Evolutionary conservation across 1,284 basidiomycete species (phyloP).

Genomic region (Puccinia polysora): DNA sequence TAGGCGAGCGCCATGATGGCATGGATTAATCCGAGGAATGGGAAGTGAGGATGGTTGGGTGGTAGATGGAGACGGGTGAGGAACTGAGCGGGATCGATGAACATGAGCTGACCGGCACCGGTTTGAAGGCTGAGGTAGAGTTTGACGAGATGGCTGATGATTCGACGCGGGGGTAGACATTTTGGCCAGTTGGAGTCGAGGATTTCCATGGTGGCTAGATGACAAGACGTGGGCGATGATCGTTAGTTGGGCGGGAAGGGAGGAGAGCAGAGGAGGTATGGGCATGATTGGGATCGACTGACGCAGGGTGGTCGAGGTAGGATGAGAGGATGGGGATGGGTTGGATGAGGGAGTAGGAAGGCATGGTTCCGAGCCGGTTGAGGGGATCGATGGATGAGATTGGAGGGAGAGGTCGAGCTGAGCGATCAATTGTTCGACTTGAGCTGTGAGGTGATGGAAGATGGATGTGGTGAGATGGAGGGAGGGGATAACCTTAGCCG

Average conservation of each 20-base stretch:
- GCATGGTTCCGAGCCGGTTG: background rate
- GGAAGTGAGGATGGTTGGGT: constrained; percentile 24
- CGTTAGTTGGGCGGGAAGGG: background rate
- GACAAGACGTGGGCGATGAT: too few relatives aligned
- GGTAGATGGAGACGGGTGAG: constrained; percentile 19
- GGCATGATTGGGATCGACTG: background rate
- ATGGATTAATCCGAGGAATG: constrained; percentile 32
- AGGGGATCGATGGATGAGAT: background rate
- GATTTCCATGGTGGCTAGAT: background rate
- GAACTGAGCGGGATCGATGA: constrained; percentile 19
- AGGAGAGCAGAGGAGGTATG: background rate
- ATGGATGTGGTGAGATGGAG: too few relatives aligned
- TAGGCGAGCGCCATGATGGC: constrained; percentile 38
- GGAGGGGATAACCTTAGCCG: too few relatives aligned
- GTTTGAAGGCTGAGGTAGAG: constrained; percentile 16
- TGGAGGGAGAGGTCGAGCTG: constrained; percentile 20
- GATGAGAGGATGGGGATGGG: background rate
- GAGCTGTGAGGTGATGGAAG: background rate
- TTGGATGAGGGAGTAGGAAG: constrained; percentile 1
- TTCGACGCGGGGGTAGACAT: constrained; percentile 17
- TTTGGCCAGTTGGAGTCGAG: constrained; percentile 28
- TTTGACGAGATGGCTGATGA: constrained; percentile 31
- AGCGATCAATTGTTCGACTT: constrained; percentile 20
- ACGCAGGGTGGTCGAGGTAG: background rate
- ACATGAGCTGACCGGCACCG: constrained; percentile 35